Evolutionary conservation across 2,329 filamentous ascomycete genomes (phyloP).

Genomic region (Huntiella decipiens): DNA sequence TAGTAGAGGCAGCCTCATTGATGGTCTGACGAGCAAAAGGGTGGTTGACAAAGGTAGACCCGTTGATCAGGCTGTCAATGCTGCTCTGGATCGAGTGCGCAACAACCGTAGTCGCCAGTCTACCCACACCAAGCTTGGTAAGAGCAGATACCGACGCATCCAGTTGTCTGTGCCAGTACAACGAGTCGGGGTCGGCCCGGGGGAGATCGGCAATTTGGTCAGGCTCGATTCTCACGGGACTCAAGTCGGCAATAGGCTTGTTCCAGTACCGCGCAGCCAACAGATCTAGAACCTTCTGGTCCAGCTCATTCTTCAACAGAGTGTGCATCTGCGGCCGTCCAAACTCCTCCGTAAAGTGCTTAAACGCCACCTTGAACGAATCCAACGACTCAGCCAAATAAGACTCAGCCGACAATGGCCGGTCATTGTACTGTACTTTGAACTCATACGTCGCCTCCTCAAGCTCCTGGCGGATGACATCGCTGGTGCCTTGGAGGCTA

Average conservation of each 20-base stretch:
- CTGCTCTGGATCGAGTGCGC: conserved; percentile 72
- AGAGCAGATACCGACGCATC: conserved; percentile 79
- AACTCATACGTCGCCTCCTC: conserved; percentile 97
- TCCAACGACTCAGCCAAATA: conserved; percentile 92
- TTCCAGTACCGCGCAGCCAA: conserved; percentile 95
- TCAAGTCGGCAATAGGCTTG: conserved; percentile 74
- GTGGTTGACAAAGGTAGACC: conserved; percentile 73
- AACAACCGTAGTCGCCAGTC: conserved; percentile 80
- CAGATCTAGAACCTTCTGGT: conserved; percentile 85
- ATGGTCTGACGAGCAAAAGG: conserved; percentile 90
- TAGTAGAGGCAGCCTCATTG: conserved; percentile 70
- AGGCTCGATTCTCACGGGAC: conserved; percentile 42
- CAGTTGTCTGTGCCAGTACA: conserved; percentile 86
- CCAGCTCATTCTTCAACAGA: conserved; percentile 76
- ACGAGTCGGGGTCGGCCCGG: conserved; percentile 64
- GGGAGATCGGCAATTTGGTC: conserved; percentile 62
- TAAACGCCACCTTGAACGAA: conserved; percentile 94
- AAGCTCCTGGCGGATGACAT: conserved; percentile 84
- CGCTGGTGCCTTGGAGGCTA: conserved; percentile 71
- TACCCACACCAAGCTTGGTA: conserved; percentile 84
- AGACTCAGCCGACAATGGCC: conserved; percentile 82
- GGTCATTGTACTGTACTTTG: conserved; percentile 98
- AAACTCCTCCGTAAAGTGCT: conserved; percentile 77
- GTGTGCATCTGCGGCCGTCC: conserved; percentile 77
- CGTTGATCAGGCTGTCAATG: conserved; percentile 57